These are phyloP conservation scores for Aspergillus clavatus DNA, from an alignment of 2,329 filamentous ascomycete genomes.

Conservation along the genomic window DNA sequence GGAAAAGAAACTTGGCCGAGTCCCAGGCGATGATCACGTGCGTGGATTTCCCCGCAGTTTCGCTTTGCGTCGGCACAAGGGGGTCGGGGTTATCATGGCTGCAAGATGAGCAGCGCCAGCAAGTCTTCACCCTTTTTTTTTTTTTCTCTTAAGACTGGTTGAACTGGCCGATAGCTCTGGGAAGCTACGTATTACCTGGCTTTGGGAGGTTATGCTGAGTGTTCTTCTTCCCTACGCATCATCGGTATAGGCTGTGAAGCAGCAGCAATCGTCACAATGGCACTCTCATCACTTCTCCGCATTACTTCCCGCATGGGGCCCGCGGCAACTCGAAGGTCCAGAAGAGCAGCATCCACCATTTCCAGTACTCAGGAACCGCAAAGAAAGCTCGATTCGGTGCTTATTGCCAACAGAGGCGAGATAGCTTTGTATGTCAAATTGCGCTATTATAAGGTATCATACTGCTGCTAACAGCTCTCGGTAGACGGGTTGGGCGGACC, in stretches of 20 bases:
- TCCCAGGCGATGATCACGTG: slow-evolving; percentile 19
- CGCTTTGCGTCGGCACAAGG: slow-evolving; percentile 36
- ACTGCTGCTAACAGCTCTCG: slow-evolving; percentile 6
- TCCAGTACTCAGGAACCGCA: slow-evolving; percentile 18
- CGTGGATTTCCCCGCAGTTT: slow-evolving; percentile 32
- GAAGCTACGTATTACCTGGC: background rate
- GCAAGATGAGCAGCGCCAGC: slow-evolving; percentile 5
- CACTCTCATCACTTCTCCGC: slow-evolving; percentile 38
- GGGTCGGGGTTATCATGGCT: slow-evolving; percentile 2
- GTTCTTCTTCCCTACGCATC: slow-evolving; percentile 2
- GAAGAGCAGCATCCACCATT: slow-evolving; percentile 28
- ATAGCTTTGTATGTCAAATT: slow-evolving; percentile 64
- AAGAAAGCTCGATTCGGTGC: slow-evolving; percentile 63
- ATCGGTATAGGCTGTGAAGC: slow-evolving; percentile 5
- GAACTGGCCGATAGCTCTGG: background rate
- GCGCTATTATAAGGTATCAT: slow-evolving; percentile 1
- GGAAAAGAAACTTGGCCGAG: too few relatives aligned
- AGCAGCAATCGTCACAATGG: slow-evolving; percentile 22
- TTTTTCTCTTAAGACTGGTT: slow-evolving; percentile 1
- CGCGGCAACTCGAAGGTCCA: slow-evolving; percentile 25
- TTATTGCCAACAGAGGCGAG: slow-evolving; percentile 96
- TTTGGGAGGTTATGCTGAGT: slow-evolving; percentile 12
- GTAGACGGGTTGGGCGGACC: slow-evolving; percentile 75
- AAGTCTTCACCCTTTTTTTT: too few relatives aligned
- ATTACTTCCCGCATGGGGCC: slow-evolving; percentile 33